Conservation (phyloP, 306 rosid genomes). For the Quercus dentata region DNA sequence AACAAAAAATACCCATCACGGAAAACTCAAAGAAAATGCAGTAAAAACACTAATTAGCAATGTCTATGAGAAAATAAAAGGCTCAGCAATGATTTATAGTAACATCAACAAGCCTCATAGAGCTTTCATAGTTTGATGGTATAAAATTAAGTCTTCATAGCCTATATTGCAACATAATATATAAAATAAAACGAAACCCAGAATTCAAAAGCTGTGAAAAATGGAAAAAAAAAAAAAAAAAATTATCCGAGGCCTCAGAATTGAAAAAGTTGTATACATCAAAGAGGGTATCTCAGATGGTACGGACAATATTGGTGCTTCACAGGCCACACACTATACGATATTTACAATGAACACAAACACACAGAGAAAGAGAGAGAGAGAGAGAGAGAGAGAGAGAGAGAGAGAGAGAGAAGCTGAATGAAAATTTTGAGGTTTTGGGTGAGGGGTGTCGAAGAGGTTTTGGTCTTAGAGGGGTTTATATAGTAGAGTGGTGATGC, state of each 20-base stretch:
- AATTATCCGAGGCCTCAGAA: constrained; percentile 35
- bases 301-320: constrained; percentile 43
- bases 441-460: no score
- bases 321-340: constrained; percentile 22
- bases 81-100: constrained; percentile 47
- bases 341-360: not conserved
- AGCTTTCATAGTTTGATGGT: constrained; percentile 99
- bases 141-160: constrained; percentile 49
- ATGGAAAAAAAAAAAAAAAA: no score
- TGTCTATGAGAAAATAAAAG: not conserved
- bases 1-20: not conserved
- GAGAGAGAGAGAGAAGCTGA: not conserved
- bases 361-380: fast-evolving
- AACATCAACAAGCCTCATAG: constrained; percentile 65
- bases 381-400: no score
- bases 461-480: not conserved
- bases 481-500: constrained; percentile 23
- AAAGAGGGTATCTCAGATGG: constrained; percentile 34
- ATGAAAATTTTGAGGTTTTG: no score
- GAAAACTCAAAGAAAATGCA: not conserved
- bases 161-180: constrained; percentile 9
- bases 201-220: not conserved
- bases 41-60: no score
- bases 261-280: not conserved
- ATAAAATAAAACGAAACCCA: not conserved